Evolutionary conservation across 2,329 filamentous ascomycete genomes (phyloP).

Genomic region (Sporothrix luriei): DNA sequence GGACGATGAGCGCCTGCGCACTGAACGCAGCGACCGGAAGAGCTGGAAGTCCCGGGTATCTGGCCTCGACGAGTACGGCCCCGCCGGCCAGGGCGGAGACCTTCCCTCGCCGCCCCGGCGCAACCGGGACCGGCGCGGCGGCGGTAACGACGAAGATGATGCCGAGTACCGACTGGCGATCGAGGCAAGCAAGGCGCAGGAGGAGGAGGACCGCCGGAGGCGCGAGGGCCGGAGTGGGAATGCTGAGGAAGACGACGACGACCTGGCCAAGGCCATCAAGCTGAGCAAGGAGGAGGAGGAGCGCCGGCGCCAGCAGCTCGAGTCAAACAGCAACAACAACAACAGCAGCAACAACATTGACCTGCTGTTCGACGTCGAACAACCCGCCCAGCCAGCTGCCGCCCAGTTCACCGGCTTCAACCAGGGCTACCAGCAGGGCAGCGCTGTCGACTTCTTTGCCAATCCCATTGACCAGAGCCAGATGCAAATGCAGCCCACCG

Average conservation of each 20-base stretch:
- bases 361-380: constrained; percentile 82
- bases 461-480: constrained; percentile 85
- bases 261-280: constrained; percentile 91
- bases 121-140: constrained; percentile 53
- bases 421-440: constrained; percentile 96
- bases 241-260: constrained; percentile 70
- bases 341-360: constrained; percentile 43
- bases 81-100: constrained; percentile 45
- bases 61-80: constrained; percentile 80
- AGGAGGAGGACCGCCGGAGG: constrained; percentile 82
- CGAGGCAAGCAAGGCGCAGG: constrained; percentile 92
- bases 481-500: constrained; percentile 77
- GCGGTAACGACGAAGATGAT: constrained; percentile 74
- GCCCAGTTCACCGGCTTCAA: constrained; percentile 83
- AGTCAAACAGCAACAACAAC: constrained; percentile 60
- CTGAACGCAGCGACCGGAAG: constrained; percentile 87
- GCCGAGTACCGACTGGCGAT: constrained; percentile 87
- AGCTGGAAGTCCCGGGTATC: constrained; percentile 96
- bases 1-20: constrained; percentile 89
- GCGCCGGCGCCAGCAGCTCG: constrained; percentile 79
- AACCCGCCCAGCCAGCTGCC: constrained; percentile 53
- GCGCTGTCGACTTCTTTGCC: constrained; percentile 94
- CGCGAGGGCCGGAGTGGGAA: constrained; percentile 64
- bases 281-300: constrained; percentile 95
- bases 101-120: constrained; percentile 46